A percentile compares a stretch with the other conserved stretches of the same genome.
Conservation (phyloP, 1,284 basidiomycete genomes). For the Leccinum fallax region DNA sequence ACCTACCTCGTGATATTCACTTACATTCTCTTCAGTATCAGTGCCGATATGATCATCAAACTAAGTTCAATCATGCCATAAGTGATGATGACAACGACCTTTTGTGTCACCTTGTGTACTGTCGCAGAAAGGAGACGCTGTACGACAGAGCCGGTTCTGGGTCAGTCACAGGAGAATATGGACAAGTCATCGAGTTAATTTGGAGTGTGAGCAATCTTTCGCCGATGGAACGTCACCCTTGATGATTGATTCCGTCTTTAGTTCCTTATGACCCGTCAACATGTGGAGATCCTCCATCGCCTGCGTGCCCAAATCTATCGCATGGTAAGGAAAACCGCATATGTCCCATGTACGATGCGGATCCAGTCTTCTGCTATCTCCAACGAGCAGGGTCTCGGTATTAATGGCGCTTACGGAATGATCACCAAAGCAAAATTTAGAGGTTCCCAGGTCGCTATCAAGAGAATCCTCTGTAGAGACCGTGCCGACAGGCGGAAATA, state of each 20-base stretch:
- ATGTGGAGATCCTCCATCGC: conserved; percentile 11
- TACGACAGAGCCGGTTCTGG: conserved; percentile 12
- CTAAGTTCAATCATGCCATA: background rate
- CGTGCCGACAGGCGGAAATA: background rate
- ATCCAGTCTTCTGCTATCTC: conserved; percentile 13
- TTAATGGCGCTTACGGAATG: conserved; percentile 8
- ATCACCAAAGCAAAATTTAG: conserved; percentile 13
- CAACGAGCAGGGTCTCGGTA: background rate
- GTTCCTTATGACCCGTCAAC: conserved; percentile 16
- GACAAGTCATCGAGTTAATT: conserved; percentile 25
- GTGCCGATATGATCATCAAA: conserved; percentile 13
- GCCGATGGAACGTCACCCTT: background rate
- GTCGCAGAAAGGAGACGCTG: conserved; percentile 18
- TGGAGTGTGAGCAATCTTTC: conserved; percentile 23
- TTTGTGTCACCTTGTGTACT: conserved; percentile 27
- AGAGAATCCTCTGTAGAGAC: conserved; percentile 17
- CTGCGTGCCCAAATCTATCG: conserved; percentile 30
- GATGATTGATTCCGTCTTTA: conserved; percentile 1
- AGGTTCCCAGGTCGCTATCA: conserved; percentile 19
- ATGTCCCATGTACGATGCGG: conserved; percentile 22
- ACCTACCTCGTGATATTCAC: background rate
- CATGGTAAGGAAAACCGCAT: conserved; percentile 31
- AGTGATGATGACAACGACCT: conserved; percentile 23
- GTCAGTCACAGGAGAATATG: conserved; percentile 9
- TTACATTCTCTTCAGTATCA: conserved; percentile 11